Base-by-base conservation (phyloP, 305 asterid genomes). In the Fraxinus ornus region DNA sequence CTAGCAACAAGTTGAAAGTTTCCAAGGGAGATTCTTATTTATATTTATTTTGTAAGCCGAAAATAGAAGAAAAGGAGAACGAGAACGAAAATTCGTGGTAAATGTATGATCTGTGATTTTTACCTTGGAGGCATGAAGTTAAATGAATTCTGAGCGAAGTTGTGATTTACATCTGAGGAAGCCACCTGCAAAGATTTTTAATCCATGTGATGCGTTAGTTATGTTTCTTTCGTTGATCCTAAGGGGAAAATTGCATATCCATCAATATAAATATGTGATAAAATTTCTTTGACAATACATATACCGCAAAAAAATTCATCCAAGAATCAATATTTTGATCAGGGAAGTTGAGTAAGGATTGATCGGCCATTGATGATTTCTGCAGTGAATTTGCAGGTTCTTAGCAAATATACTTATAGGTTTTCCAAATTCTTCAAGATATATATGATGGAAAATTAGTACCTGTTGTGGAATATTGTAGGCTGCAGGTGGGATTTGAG, bases 61-160 rank as follows among this genome's bases (percentile, higher is more conserved):
- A 19, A 36, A 66, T 12, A 3, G 24, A 41, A 21, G 19, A 68
- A 30, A 66, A n/a, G 7, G 12, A 75, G 39, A 47, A 24, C 26
- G 13, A 49, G 8, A 44, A 57, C 13, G 28, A 57, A 7, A 7
- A 7, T 19, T 19, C 68, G 19, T 57, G 28, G 28, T 62, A 41
- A 82, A 36, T 15, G 33, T 26, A 21, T 9, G 19, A 21, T 21
- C 4, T 21, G 3, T 4, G 57, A 39, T n/a, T 36, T 21, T 33
- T 81, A 88, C 91, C 89, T 86, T 79, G 89, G 81, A 81, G 86
- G 57, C 44, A 85, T 87, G 52, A 57, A 62, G 75, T 62, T 73
- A 36, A 62, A 77, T 47, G 72, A 22, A 71, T n/a, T 76, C 33
- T 79, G 87, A 35, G 75, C 70, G 35, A 80, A 72, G 70, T 37